Conservation (phyloP, 345 rosid genomes). For the Linum usitatissimum region DNA sequence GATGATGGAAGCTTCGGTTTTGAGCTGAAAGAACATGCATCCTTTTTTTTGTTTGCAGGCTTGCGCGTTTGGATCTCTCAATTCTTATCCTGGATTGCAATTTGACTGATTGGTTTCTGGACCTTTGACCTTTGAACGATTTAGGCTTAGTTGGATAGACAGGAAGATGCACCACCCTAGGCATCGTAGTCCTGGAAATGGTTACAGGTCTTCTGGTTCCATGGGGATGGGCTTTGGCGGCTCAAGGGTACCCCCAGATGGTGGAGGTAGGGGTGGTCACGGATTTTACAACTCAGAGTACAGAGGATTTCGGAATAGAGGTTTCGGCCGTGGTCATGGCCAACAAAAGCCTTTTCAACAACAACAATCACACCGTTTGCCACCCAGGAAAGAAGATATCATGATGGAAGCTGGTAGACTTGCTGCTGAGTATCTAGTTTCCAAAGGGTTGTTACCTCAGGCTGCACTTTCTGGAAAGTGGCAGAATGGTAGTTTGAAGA, state of each 20-base stretch:
- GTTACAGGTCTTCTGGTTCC: conserved; percentile 52
- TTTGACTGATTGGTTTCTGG: not conserved
- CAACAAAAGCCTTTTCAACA: conserved; percentile 47
- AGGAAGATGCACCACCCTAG: conserved; percentile 41
- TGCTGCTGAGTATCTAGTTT: conserved; percentile 85
- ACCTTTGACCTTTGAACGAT: not conserved
- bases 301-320: conserved; percentile 57
- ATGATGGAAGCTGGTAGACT: conserved; percentile 92
- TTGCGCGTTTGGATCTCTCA: not conserved
- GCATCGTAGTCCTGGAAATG: conserved; percentile 85
- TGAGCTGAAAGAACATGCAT: not conserved
- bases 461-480: conserved; percentile 55
- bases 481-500: conserved; percentile 65
- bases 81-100: not conserved
- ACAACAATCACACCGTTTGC: conserved; percentile 37
- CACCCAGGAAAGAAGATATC: conserved; percentile 48
- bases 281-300: conserved; percentile 64
- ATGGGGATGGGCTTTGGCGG: conserved; percentile 56
- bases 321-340: conserved; percentile 69
- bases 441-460: conserved; percentile 58
- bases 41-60: not conserved
- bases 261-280: conserved; percentile 54
- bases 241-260: conserved; percentile 49
- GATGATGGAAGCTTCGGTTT: not conserved
- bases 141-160: not conserved